Percentiles rank a stretch among this genome's conserved stretches.
Conservation (phyloP, 768 basidiomycete species). For the Agaricus subrufescens region DNA sequence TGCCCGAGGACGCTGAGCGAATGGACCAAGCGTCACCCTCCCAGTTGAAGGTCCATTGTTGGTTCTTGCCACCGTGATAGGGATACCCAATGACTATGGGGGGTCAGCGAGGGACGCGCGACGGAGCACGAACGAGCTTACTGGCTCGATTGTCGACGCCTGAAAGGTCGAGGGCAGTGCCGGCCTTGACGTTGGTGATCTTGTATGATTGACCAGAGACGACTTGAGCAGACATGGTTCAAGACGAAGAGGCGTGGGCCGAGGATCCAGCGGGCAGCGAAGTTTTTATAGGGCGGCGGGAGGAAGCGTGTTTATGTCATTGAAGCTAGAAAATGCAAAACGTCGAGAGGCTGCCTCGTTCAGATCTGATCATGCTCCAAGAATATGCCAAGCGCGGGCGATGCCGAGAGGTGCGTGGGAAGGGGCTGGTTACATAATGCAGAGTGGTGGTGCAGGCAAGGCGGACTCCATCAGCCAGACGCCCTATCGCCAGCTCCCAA, state of each 20-base stretch:
- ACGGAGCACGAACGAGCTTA: constrained; percentile 19
- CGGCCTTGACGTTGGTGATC: constrained; percentile 47
- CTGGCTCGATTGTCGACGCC: constrained; percentile 43
- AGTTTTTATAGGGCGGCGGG: constrained; percentile 11
- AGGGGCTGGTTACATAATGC: neutral
- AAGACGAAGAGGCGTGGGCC: neutral
- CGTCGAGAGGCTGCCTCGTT: neutral
- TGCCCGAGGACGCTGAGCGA: constrained; percentile 33
- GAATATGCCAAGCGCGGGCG: neutral
- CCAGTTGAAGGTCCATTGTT: constrained; percentile 49
- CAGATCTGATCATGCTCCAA: constrained; percentile 4
- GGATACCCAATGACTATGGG: constrained; percentile 45
- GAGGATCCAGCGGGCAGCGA: neutral
- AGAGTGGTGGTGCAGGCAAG: neutral
- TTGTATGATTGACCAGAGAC: constrained; percentile 36
- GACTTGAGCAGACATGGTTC: constrained; percentile 23
- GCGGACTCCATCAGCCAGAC: neutral
- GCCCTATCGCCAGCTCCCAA: constrained; percentile 6
- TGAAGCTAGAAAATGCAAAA: neutral
- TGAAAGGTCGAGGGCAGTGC: constrained; percentile 53
- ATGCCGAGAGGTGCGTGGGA: neutral
- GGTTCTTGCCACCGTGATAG: constrained; percentile 40
- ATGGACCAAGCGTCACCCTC: constrained; percentile 34
- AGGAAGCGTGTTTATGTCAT: constrained; percentile 7
- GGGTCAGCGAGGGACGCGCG: neutral